These are phyloP conservation scores for Aspergillus bombycis DNA, from an alignment of 2,329 filamentous ascomycete genomes.

Conservation along the genomic window DNA sequence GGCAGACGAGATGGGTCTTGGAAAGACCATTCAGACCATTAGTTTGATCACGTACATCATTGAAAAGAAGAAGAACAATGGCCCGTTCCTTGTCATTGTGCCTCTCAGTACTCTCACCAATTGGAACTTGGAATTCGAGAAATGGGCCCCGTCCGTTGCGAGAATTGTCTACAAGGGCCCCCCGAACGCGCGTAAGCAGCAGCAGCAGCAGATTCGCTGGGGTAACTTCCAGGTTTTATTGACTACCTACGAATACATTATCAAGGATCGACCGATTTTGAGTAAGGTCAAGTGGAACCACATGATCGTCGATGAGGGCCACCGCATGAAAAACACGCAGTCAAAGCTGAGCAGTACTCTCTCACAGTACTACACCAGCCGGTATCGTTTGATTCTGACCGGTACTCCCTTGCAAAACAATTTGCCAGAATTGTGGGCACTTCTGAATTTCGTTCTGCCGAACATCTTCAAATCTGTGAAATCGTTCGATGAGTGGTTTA, in stretches of 20 bases:
- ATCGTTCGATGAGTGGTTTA: constrained; percentile 99
- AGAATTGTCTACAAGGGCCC: constrained; percentile 97
- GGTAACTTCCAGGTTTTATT: constrained; percentile 94
- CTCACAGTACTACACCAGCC: constrained; percentile 90
- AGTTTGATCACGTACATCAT: constrained; percentile 97
- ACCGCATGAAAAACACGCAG: constrained; percentile 98
- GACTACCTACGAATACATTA: constrained; percentile 99
- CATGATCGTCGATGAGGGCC: constrained; percentile 99
- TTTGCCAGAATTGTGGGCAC: constrained; percentile 90
- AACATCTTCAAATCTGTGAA: constrained; percentile 99
- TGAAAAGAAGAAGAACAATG: constrained; percentile 87
- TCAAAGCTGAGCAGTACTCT: constrained; percentile 96
- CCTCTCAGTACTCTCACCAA: constrained; percentile 96
- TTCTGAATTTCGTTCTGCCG: constrained; percentile 96
- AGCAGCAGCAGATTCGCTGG: constrained; percentile 91
- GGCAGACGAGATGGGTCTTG: constrained; percentile 99
- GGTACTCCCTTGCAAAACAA: constrained; percentile 98
- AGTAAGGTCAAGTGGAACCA: constrained; percentile 99
- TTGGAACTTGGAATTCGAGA: constrained; percentile 98
- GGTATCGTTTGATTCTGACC: constrained; percentile 94
- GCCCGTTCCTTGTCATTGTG: constrained; percentile 94
- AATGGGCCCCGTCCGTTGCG: constrained; percentile 87
- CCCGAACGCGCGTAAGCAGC: constrained; percentile 81
- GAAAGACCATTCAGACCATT: constrained; percentile 99
- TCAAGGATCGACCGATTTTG: constrained; percentile 92